These are phyloP conservation scores for Pythium aristosporum DNA, from an alignment of 352 stramenopile genomes.

Conservation along the genomic window DNA sequence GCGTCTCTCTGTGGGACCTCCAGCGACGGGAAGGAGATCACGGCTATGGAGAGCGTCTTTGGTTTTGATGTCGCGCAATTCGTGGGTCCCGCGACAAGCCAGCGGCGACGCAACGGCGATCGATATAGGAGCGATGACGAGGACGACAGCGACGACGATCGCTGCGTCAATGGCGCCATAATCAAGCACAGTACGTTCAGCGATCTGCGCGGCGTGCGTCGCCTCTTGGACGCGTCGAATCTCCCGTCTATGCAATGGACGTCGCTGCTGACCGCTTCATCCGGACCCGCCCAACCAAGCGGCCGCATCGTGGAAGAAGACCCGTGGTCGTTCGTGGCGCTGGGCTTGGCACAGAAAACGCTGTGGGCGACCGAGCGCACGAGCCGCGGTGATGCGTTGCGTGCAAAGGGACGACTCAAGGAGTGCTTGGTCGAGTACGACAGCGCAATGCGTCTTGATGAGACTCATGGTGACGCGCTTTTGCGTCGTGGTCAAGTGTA, in stretches of 20 bases:
- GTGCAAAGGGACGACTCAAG: slow-evolving; percentile 24
- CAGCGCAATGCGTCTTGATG: slow-evolving; percentile 39
- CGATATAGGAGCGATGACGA: slow-evolving; percentile 20
- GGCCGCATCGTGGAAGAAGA: slow-evolving; percentile 1
- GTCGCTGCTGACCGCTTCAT: slow-evolving; percentile 4
- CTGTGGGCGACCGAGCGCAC: slow-evolving; percentile 39
- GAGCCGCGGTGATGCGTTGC: slow-evolving; percentile 27
- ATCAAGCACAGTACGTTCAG: slow-evolving; percentile 24
- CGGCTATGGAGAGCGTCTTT: slow-evolving; percentile 11
- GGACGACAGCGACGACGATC: slow-evolving; percentile 7
- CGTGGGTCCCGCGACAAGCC: neutral
- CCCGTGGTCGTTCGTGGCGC: slow-evolving; percentile 32
- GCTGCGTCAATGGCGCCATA: slow-evolving; percentile 24
- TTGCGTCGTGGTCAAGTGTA: slow-evolving; percentile 29
- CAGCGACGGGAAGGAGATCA: slow-evolving; percentile 1
- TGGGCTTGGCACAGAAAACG: slow-evolving; percentile 36
- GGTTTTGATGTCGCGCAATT: slow-evolving; percentile 27
- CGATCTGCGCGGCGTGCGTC: slow-evolving; percentile 25
- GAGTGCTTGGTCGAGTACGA: slow-evolving; percentile 40
- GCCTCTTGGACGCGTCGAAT: slow-evolving; percentile 25
- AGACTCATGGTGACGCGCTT: slow-evolving; percentile 23
- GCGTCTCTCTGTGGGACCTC: neutral
- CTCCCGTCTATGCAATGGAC: neutral
- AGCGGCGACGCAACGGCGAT: slow-evolving; percentile 9
- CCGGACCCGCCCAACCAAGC: neutral